A percentile compares a stretch with the other conserved stretches of the same genome.
Evolutionary conservation across 345 rosid species (phyloP).

Genomic region (Durio zibethinus): DNA sequence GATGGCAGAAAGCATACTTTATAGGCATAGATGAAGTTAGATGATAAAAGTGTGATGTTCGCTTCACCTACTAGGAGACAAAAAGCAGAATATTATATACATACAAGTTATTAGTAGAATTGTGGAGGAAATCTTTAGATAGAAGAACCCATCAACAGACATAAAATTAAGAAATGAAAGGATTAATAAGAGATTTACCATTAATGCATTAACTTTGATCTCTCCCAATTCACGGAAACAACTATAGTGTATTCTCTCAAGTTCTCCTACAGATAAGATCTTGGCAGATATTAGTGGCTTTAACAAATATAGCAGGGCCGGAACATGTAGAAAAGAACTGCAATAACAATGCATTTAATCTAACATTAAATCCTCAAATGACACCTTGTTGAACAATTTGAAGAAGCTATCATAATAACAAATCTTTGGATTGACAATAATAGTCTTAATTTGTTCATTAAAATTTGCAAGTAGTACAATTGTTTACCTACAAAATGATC

Average conservation of each 20-base stretch:
- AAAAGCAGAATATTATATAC: neutral
- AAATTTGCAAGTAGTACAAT: neutral
- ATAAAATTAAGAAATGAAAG: neutral
- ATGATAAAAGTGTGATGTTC: slow-evolving; percentile 38
- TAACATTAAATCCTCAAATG: neutral
- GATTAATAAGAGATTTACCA: slow-evolving; percentile 35
- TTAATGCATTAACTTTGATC: slow-evolving; percentile 42
- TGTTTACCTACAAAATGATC: neutral
- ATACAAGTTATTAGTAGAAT: neutral
- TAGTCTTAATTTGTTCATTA: neutral
- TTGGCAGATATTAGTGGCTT: neutral
- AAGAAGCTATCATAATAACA: neutral
- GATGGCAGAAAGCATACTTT: slow-evolving; percentile 42
- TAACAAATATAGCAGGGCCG: neutral
- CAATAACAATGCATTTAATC: neutral
- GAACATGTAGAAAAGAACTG: neutral
- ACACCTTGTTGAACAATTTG: neutral
- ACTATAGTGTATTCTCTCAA: slow-evolving; percentile 41
- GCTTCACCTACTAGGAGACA: slow-evolving; percentile 35
- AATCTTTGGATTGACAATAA: neutral
- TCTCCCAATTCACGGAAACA: slow-evolving; percentile 45
- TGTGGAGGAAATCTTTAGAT: neutral
- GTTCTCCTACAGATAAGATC: slow-evolving; percentile 42
- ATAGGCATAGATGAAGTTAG: slow-evolving; percentile 44
- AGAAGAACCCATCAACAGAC: neutral